A percentile compares a stretch with the other conserved stretches of the same genome.
These are phyloP conservation scores for Ganoderma sinense DNA, from an alignment of 1,284 basidiomycete species.

Conservation along the genomic window DNA sequence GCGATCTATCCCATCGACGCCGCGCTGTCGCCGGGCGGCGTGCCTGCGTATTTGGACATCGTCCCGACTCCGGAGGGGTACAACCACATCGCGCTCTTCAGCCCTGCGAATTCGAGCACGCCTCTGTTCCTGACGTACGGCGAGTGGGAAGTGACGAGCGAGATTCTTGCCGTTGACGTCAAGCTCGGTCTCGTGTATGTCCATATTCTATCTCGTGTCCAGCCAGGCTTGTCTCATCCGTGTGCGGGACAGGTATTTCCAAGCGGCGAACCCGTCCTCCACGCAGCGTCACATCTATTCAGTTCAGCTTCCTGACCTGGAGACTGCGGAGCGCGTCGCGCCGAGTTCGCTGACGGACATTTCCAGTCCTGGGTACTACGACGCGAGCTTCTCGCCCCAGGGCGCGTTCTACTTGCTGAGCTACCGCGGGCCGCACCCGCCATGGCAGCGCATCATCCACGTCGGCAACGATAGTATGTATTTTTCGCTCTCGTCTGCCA, in stretches of 20 bases:
- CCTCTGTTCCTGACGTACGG: conserved; percentile 89
- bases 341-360: conserved; percentile 76
- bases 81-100: conserved; percentile 91
- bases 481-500: neutral
- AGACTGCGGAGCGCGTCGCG: conserved; percentile 39
- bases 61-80: conserved; percentile 82
- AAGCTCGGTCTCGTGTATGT: conserved; percentile 77
- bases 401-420: conserved; percentile 86
- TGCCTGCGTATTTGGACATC: conserved; percentile 85
- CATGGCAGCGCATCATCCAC: conserved; percentile 86
- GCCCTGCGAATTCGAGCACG: conserved; percentile 68
- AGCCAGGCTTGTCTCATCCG: neutral
- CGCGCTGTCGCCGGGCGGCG: conserved; percentile 49
- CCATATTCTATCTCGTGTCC: neutral
- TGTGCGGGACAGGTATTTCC: conserved; percentile 74
- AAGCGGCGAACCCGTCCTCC: conserved; percentile 84
- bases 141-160: conserved; percentile 87
- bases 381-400: conserved; percentile 79
- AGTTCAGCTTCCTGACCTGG: conserved; percentile 63
- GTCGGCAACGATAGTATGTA: conserved; percentile 64
- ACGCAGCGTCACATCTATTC: conserved; percentile 88
- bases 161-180: conserved; percentile 77
- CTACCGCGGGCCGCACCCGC: conserved; percentile 85
- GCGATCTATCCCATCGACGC: conserved; percentile 64
- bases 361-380: conserved; percentile 67